phyloP scores from a whole-genome alignment of 352 stramenopile species.

The Pythium pyrilobum region DNA sequence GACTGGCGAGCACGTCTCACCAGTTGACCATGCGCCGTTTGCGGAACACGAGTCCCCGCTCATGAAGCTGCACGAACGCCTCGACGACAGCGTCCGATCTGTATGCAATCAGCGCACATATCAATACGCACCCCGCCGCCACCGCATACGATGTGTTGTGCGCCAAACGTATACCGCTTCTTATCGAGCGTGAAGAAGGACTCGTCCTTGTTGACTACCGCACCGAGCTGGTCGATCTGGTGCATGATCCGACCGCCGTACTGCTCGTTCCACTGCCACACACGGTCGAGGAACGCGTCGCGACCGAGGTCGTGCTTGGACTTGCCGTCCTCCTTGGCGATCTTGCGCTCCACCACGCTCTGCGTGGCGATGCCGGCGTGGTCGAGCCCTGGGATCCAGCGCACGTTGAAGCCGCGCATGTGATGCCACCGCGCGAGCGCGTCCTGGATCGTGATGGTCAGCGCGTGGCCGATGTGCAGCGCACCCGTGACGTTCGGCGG shows the following conservation, averaged over 20 bases:
- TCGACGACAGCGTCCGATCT: constrained; percentile 50
- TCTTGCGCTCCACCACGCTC: constrained; percentile 98
- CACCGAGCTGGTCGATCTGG: constrained; percentile 93
- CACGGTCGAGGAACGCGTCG: constrained; percentile 94
- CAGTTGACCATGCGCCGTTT: constrained; percentile 98
- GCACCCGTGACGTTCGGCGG: constrained; percentile 97
- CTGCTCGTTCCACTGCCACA: constrained; percentile 98
- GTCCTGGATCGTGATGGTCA: constrained; percentile 98
- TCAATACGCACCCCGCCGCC: not conserved
- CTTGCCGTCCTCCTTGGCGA: constrained; percentile 92
- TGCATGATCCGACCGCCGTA: constrained; percentile 96
- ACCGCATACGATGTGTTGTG: constrained; percentile 29
- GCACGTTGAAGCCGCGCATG: constrained; percentile 96
- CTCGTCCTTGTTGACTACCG: constrained; percentile 94
- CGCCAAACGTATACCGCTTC: constrained; percentile 74
- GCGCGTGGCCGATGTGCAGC: constrained; percentile 96
- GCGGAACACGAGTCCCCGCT: constrained; percentile 96
- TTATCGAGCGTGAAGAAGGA: constrained; percentile 99
- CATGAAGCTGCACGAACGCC: constrained; percentile 89
- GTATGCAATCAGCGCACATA: not conserved
- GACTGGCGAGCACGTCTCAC: constrained; percentile 59
- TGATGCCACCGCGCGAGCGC: constrained; percentile 95
- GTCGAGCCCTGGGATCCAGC: constrained; percentile 97
- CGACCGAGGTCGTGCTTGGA: constrained; percentile 94
- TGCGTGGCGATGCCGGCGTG: constrained; percentile 99